Evolutionary conservation across 208 protist genomes (phyloP).

Genomic region (Crithidia thermophila): DNA sequence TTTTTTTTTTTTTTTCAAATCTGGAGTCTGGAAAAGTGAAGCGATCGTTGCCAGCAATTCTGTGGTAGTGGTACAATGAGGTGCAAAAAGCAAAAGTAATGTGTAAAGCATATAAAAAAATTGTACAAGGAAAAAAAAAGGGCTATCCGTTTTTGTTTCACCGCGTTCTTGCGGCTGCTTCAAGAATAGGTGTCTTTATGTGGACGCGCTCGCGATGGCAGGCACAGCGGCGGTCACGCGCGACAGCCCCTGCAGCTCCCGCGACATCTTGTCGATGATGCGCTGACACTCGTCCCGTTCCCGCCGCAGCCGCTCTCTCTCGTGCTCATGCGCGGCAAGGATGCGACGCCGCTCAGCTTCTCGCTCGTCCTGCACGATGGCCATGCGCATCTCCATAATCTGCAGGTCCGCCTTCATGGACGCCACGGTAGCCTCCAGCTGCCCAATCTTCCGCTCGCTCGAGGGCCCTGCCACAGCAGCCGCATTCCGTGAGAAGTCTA

Average conservation of each 20-base stretch:
- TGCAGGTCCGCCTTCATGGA: slow-evolving; percentile 43
- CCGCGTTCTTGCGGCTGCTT: not conserved
- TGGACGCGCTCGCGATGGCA: slow-evolving; percentile 19
- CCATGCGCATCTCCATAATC: slow-evolving; percentile 54
- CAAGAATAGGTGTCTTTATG: not conserved
- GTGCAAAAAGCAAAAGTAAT: no score
- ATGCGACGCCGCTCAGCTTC: slow-evolving; percentile 55
- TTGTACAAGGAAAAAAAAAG: no score
- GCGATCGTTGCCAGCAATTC: no score
- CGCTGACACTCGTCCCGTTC: slow-evolving; percentile 64
- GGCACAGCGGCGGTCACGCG: slow-evolving; percentile 18
- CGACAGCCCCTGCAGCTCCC: slow-evolving; percentile 47
- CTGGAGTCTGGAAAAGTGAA: no score
- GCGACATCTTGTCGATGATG: slow-evolving; percentile 57
- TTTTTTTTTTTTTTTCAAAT: slow-evolving; percentile 4
- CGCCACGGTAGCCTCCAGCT: slow-evolving; percentile 43
- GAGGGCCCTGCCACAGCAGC: not conserved
- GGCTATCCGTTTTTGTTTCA: no score
- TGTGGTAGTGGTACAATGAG: no score
- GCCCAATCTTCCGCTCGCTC: slow-evolving; percentile 32
- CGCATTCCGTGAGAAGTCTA: no score
- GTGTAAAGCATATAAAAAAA: no score
- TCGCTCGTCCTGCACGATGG: slow-evolving; percentile 42
- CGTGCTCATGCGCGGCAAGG: slow-evolving; percentile 43
- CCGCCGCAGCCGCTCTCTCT: slow-evolving; percentile 37